Base-by-base conservation (phyloP, 768 basidiomycete species). In the Agrocybe pediades region DNA sequence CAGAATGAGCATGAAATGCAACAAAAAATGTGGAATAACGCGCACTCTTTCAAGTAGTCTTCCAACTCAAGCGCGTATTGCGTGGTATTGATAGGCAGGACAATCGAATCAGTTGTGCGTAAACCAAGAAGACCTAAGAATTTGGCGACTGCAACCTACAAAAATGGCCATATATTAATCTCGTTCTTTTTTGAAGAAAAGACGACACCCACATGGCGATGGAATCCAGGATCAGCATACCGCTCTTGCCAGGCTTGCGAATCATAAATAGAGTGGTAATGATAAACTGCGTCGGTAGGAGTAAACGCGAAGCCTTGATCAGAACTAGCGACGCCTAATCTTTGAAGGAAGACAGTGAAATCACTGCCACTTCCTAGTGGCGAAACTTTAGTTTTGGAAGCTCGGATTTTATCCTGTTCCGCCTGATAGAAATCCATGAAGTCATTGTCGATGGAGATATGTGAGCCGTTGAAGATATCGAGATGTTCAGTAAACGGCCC, bases 271-370 rank as follows among this genome's bases (percentile, higher is more conserved):
- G 85, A 87, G 63, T 83, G 85, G 60, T 92, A 93, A 66, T 92
- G 90, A 60, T 90, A 92, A 2, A 77, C 74, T 11, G 88, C 78
- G 60, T 88, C 88, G 15, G 72, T 74, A 1, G 69, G 68, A n/a
- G 77, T 70, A 21, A 40, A 44, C 17, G 63, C 57, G 65, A 78
- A 76, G 66, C 79, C 75, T 61, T 74, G 69, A 49, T 79, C 71
- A 4, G 71, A 62, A 53, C 76, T 78, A 21, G 81, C 75, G 27
- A 82, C 69, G n/a, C 81, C 81, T 19, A 82, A 63, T 45, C 86
- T 77, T 68, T 98, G 92, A 62, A 98, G 71, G 74, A 98, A 97
- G 9, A 92, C 88, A 0, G 95, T 97, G 60, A 80, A 98, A 69
- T 98, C 96, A 53, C 90, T 92, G 21, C 92, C 92, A 47, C 87